A percentile compares a stretch with the other conserved stretches of the same genome.
Evolutionary conservation across 306 rosid genomes (phyloP).

Genomic region (Cyamopsis tetragonoloba): DNA sequence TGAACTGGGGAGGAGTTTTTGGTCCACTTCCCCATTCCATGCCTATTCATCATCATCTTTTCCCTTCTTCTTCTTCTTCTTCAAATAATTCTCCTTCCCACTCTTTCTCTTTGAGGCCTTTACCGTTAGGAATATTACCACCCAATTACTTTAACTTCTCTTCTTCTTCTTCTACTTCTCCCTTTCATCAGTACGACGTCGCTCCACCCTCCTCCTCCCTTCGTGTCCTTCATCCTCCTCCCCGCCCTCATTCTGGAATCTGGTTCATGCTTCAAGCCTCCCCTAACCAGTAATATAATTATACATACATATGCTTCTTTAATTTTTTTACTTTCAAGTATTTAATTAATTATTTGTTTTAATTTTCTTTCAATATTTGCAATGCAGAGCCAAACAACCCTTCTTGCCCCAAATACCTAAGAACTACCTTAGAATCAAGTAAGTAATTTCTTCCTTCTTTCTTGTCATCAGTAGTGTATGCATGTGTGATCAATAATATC

Average conservation of each 20-base stretch:
- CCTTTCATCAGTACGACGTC: constrained; percentile 27
- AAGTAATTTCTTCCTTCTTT: background rate
- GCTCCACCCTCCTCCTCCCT: constrained; percentile 54
- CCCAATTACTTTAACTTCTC: constrained; percentile 48
- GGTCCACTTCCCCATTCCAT: constrained; percentile 42
- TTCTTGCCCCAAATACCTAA: constrained; percentile 88
- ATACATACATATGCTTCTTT: background rate
- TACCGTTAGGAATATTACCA: constrained; percentile 34
- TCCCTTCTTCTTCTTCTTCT: constrained; percentile 34
- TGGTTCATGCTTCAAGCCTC: constrained; percentile 97
- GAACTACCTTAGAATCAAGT: constrained; percentile 95
- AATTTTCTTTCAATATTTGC: constrained; percentile 4
- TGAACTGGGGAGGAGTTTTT: constrained; percentile 65
- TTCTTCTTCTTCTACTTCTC: constrained; percentile 24
- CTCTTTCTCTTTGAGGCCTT: constrained; percentile 46
- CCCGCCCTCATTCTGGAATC: constrained; percentile 85
- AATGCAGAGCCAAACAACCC: constrained; percentile 76
- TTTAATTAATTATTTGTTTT: background rate
- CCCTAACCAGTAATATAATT: constrained; percentile 68
- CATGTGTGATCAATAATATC: constrained; percentile 38
- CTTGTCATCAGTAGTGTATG: too few species aligned
- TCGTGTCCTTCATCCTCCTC: constrained; percentile 81
- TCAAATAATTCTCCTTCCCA: constrained; percentile 39
- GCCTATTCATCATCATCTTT: background rate
- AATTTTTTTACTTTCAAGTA: background rate